These are phyloP conservation scores for Curvularia sp. DNA, from an alignment of 2,329 filamentous ascomycete species.

Conservation along the genomic window DNA sequence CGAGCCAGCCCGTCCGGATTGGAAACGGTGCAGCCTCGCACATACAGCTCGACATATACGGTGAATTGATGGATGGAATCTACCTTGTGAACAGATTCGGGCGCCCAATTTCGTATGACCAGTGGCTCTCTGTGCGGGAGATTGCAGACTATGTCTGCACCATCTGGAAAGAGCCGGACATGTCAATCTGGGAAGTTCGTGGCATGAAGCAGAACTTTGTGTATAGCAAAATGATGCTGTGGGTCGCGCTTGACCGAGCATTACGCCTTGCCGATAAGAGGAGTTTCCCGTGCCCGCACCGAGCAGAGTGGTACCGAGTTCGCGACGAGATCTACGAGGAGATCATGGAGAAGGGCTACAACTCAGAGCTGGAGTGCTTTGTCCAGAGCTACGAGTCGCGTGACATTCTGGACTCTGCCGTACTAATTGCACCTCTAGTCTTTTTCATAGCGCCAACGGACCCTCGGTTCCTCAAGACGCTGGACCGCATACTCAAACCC, in stretches of 20 bases:
- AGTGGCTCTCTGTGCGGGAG: constrained; percentile 74
- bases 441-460: constrained; percentile 83
- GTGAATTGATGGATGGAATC: constrained; percentile 77
- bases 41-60: constrained; percentile 80
- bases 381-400: constrained; percentile 77
- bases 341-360: constrained; percentile 81
- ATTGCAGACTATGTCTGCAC: constrained; percentile 74
- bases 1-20: constrained; percentile 74
- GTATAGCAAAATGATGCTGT: constrained; percentile 84
- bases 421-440: constrained; percentile 77
- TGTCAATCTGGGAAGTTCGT: constrained; percentile 85
- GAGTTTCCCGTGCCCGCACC: constrained; percentile 75
- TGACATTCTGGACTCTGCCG: constrained; percentile 74
- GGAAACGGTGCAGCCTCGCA: constrained; percentile 80
- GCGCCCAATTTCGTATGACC: constrained; percentile 75
- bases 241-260: constrained; percentile 80
- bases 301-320: constrained; percentile 68
- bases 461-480: constrained; percentile 74
- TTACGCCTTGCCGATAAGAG: constrained; percentile 77
- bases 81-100: constrained; percentile 83
- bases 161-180: constrained; percentile 70
- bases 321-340: constrained; percentile 75
- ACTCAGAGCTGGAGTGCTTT: constrained; percentile 71
- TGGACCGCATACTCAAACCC: constrained; percentile 73
- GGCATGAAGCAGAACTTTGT: constrained; percentile 78